Evolutionary conservation across 805 yeast genomes (phyloP).

Genomic region (Candida glaebosa): DNA sequence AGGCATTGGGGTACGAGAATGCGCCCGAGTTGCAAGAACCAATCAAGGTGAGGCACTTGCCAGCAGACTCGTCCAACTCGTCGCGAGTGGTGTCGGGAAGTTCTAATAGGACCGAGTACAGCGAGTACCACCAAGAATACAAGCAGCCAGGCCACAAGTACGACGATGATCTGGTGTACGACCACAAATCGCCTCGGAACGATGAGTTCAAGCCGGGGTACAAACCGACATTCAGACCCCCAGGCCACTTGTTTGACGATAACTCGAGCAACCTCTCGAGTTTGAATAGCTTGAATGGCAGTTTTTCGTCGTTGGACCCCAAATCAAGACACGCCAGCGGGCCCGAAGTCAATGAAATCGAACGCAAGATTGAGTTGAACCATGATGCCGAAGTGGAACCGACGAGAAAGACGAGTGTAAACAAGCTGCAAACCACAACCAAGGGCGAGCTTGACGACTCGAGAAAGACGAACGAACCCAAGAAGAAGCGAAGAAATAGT

Average conservation of each 20-base stretch:
- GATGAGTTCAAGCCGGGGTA: too few relatives aligned
- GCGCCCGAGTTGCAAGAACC: conserved; percentile 24
- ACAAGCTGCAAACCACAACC: too few relatives aligned
- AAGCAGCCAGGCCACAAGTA: background rate
- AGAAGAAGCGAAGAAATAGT: conserved; percentile 2
- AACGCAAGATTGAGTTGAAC: background rate
- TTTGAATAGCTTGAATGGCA: conserved; percentile 6
- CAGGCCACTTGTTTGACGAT: background rate
- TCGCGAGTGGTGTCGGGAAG: background rate
- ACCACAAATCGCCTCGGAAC: too few relatives aligned
- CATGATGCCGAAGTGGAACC: background rate
- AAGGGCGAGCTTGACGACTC: too few relatives aligned
- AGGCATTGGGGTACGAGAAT: conserved; percentile 30
- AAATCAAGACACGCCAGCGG: conserved; percentile 6
- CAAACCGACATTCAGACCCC: too few relatives aligned
- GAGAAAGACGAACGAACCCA: background rate
- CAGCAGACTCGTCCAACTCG: conserved; percentile 7
- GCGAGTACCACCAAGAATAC: background rate
- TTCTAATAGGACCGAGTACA: background rate
- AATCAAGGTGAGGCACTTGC: conserved; percentile 26
- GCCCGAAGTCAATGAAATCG: background rate
- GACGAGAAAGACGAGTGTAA: background rate
- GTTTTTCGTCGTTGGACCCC: conserved; percentile 16
- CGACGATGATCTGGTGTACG: too few relatives aligned
- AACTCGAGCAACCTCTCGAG: background rate